These are phyloP conservation scores for Saccharomyces hybrid DNA, from an alignment of 1,139 yeast species.

Conservation along the genomic window DNA sequence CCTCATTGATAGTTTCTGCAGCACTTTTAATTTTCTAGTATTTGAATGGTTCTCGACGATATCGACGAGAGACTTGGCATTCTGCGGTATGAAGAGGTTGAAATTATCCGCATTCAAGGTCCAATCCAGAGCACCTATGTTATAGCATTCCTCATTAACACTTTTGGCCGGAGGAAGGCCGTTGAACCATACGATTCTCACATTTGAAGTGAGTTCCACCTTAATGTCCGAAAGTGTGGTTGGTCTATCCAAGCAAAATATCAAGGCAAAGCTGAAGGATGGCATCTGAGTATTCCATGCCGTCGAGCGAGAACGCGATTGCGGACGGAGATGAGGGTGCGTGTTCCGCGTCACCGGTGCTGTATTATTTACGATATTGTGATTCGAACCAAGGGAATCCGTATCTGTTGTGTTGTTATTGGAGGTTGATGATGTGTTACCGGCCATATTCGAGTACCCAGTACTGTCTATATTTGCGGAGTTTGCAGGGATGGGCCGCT, in stretches of 20 bases:
- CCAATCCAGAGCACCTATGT: conserved; percentile 43
- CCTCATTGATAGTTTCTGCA: conserved; percentile 9
- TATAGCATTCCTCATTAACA: conserved; percentile 37
- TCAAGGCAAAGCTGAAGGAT: conserved; percentile 25
- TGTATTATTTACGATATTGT: background rate
- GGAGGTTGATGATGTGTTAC: background rate
- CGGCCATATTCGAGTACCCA: no score
- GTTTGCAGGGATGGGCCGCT: background rate
- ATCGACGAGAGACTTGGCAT: conserved; percentile 14
- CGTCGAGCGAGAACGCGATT: background rate
- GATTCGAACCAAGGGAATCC: background rate
- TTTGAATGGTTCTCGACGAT: conserved; percentile 9
- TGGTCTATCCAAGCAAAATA: conserved; percentile 24
- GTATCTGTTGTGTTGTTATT: background rate
- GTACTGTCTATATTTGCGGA: background rate
- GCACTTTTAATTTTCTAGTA: conserved; percentile 11
- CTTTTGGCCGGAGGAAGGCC: conserved; percentile 42
- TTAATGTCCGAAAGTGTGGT: conserved; percentile 22
- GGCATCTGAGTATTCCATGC: conserved; percentile 3
- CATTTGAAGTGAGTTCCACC: conserved; percentile 27
- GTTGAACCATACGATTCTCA: conserved; percentile 43
- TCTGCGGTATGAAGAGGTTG: conserved; percentile 37
- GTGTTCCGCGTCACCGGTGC: background rate
- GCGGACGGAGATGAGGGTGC: background rate
- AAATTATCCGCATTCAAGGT: conserved; percentile 38